Evolutionary conservation across 2,329 filamentous ascomycete genomes (phyloP).

Genomic region (Ophiostoma quercus): DNA sequence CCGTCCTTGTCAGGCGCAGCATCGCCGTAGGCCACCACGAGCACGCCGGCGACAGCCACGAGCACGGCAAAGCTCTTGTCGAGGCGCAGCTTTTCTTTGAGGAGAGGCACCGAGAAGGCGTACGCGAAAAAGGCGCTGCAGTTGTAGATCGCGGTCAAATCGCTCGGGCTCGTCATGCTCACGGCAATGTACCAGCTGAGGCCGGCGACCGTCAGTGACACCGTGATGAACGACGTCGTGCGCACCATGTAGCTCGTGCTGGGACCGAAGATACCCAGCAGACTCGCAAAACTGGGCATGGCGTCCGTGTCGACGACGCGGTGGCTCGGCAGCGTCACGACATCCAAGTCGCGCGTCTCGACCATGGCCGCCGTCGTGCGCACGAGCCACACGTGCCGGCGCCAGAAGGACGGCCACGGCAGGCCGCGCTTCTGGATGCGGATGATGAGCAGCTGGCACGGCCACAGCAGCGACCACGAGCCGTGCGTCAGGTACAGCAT

Average conservation of each 20-base stretch:
- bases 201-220: constrained; percentile 80
- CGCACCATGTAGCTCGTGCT: constrained; percentile 60
- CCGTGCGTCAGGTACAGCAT: constrained; percentile 98
- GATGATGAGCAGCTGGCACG: constrained; percentile 71
- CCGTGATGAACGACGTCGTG: constrained; percentile 77
- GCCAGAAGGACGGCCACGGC: constrained; percentile 83
- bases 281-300: background rate
- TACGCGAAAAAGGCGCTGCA: constrained; percentile 99
- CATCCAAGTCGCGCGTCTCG: constrained; percentile 66
- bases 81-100: constrained; percentile 75
- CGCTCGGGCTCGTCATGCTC: constrained; percentile 83
- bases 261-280: background rate
- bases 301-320: background rate
- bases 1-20: constrained; percentile 39
- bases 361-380: constrained; percentile 70
- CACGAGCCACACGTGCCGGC: constrained; percentile 50
- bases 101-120: constrained; percentile 84
- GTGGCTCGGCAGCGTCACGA: constrained; percentile 14
- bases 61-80: constrained; percentile 84
- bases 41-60: constrained; percentile 81
- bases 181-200: constrained; percentile 95
- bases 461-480: constrained; percentile 89
- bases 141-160: constrained; percentile 97
- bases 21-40: constrained; percentile 94
- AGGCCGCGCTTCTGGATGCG: constrained; percentile 71